These are phyloP conservation scores for Lipomyces yamanashiensis DNA, from an alignment of 805 yeast genomes.

Conservation along the genomic window DNA sequence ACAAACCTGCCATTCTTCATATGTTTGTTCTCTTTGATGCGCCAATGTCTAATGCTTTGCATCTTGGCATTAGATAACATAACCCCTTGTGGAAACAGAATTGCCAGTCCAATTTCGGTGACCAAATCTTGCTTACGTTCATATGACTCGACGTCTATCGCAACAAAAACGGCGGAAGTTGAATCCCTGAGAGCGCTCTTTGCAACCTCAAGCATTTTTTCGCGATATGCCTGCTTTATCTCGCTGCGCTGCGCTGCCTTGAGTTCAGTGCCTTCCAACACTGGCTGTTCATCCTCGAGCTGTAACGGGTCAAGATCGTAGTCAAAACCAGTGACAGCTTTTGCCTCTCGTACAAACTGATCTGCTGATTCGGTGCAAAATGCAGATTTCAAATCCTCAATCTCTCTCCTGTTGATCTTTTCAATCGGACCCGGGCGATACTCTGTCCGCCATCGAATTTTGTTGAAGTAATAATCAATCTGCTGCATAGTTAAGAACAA, in stretches of 20 bases:
- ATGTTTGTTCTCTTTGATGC: slow-evolving; percentile 9
- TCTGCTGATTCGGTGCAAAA: background rate
- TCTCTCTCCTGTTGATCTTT: too few species aligned
- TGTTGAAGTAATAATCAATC: too few species aligned
- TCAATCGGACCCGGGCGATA: too few species aligned
- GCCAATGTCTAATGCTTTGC: slow-evolving; percentile 11
- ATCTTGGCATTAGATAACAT: background rate
- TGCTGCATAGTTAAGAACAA: too few species aligned
- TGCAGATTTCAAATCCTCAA: too few species aligned
- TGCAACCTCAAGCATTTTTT: slow-evolving; percentile 2
- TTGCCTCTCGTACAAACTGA: background rate
- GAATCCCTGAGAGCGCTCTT: slow-evolving; percentile 4
- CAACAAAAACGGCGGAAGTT: slow-evolving; percentile 15
- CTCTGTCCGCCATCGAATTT: too few species aligned
- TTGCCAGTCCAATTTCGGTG: slow-evolving; percentile 23
- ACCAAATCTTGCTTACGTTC: slow-evolving; percentile 10
- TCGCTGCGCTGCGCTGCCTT: slow-evolving; percentile 8
- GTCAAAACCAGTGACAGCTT: background rate
- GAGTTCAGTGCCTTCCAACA: background rate
- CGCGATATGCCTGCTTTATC: background rate
- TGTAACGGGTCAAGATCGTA: background rate
- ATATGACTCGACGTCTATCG: slow-evolving; percentile 24
- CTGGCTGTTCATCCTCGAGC: background rate
- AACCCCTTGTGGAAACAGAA: background rate
- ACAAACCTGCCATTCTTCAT: slow-evolving; percentile 21